Conservation (phyloP, 495 filamentous ascomycete genomes). For the Aspergillus baeticus region DNA sequence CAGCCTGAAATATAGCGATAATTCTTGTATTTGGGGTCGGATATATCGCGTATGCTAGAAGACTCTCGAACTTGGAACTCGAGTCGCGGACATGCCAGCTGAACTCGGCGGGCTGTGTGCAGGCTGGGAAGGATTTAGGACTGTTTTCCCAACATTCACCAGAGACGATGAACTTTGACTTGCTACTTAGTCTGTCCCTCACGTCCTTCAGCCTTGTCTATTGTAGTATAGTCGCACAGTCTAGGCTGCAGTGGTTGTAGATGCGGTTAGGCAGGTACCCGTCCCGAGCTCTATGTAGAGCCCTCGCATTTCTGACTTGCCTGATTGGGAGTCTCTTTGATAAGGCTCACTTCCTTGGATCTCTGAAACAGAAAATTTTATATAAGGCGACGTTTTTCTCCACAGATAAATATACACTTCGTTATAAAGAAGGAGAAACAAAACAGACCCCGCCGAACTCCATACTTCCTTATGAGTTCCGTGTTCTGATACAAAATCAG, state of each 20-base stretch:
- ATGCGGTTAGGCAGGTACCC: slow-evolving; percentile 15
- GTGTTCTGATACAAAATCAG: slow-evolving; percentile 19
- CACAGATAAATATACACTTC: not conserved
- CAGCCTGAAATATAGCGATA: not conserved
- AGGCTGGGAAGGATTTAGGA: slow-evolving; percentile 2
- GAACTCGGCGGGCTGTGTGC: slow-evolving; percentile 1
- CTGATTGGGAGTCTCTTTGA: not conserved
- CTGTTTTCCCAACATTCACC: not conserved
- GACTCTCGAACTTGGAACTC: not conserved
- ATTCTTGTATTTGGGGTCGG: too few species aligned
- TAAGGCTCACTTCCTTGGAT: slow-evolving; percentile 6
- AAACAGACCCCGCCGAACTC: not conserved
- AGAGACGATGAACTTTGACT: too few species aligned
- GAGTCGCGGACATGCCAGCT: not conserved
- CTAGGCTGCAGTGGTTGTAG: slow-evolving; percentile 14
- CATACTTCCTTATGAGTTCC: not conserved
- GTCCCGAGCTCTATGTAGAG: not conserved
- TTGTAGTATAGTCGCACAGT: not conserved
- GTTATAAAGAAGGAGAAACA: not conserved
- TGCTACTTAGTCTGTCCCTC: not conserved
- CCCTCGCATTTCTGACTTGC: not conserved
- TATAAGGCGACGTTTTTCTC: slow-evolving; percentile 6
- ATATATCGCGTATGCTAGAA: not conserved
- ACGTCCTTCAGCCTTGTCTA: slow-evolving; percentile 10
- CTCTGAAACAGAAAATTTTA: not conserved